Conservation (phyloP, 2,329 filamentous ascomycete species). For the Aspergillus ibericus region DNA sequence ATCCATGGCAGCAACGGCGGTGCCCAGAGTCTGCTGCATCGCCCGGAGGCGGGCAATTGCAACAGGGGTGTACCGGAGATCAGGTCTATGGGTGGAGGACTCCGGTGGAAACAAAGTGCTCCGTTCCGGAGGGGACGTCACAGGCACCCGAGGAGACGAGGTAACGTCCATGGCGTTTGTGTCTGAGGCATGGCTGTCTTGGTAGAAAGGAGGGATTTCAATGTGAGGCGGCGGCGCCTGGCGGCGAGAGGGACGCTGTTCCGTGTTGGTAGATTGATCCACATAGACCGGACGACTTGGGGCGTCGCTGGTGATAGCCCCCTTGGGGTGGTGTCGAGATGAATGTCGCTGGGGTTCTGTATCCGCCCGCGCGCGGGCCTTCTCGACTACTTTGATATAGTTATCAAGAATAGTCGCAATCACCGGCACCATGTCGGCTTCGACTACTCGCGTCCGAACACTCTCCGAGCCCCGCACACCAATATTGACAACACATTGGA, state of each 20-base stretch:
- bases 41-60: constrained; percentile 55
- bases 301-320: constrained; percentile 28
- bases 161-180: constrained; percentile 60
- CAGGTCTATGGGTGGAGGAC: constrained; percentile 50
- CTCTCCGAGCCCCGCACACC: constrained; percentile 92
- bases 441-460: constrained; percentile 91
- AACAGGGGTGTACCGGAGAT: constrained; percentile 44
- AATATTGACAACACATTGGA: constrained; percentile 99
- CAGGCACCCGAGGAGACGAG: constrained; percentile 62
- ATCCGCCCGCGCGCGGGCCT: constrained; percentile 82
- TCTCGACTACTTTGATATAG: constrained; percentile 95
- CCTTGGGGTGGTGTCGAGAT: constrained; percentile 33
- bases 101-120: constrained; percentile 63
- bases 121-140: constrained; percentile 71
- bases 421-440: constrained; percentile 98
- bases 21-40: constrained; percentile 67
- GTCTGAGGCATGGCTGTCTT: constrained; percentile 49
- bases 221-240: constrained; percentile 83
- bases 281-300: constrained; percentile 37
- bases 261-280: constrained; percentile 55
- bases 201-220: constrained; percentile 66
- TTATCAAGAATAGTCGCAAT: constrained; percentile 98
- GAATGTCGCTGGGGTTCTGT: constrained; percentile 64
- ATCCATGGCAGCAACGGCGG: constrained; percentile 67
- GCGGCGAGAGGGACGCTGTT: constrained; percentile 65